Evolutionary conservation across 345 rosid genomes (phyloP).

Genomic region (Aurinia saxatilis): DNA sequence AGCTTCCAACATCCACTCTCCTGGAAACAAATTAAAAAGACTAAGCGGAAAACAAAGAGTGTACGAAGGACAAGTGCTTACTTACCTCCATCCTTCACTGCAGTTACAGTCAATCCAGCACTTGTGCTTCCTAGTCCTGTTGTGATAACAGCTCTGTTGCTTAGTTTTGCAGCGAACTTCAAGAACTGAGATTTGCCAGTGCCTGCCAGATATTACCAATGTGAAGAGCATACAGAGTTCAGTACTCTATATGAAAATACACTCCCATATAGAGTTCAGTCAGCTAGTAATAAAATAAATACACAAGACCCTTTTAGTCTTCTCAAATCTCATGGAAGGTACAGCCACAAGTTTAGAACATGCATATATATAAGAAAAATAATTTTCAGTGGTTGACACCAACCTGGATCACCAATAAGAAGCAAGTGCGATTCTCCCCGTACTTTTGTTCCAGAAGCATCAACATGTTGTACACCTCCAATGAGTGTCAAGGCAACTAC

Average conservation of each 20-base stretch:
- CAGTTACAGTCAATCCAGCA: slow-evolving; percentile 97
- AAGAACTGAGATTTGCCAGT: slow-evolving; percentile 96
- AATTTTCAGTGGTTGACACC: not conserved
- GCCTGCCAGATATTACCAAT: slow-evolving; percentile 38
- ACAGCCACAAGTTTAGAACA: not conserved
- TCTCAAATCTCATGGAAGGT: not conserved
- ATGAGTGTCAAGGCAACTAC: slow-evolving; percentile 85
- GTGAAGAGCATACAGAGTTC: not conserved
- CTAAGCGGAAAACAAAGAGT: not conserved
- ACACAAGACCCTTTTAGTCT: not conserved
- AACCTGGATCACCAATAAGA: slow-evolving; percentile 97
- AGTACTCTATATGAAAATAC: not conserved
- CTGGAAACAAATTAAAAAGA: slow-evolving; percentile 28
- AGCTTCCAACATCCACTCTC: slow-evolving; percentile 99
- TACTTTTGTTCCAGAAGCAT: slow-evolving; percentile 89
- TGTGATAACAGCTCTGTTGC: slow-evolving; percentile 88
- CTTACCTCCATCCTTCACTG: slow-evolving; percentile 93
- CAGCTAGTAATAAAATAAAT: not conserved
- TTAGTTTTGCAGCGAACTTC: slow-evolving; percentile 92
- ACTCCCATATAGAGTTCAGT: not conserved
- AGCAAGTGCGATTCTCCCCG: slow-evolving; percentile 97
- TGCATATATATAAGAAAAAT: not conserved
- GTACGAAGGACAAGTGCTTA: slow-evolving; percentile 22
- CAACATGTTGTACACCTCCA: slow-evolving; percentile 97
- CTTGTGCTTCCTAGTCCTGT: slow-evolving; percentile 97